These are phyloP conservation scores for Micractinium conductrix DNA, from an alignment of 139 green algal species.

Conservation along the genomic window DNA sequence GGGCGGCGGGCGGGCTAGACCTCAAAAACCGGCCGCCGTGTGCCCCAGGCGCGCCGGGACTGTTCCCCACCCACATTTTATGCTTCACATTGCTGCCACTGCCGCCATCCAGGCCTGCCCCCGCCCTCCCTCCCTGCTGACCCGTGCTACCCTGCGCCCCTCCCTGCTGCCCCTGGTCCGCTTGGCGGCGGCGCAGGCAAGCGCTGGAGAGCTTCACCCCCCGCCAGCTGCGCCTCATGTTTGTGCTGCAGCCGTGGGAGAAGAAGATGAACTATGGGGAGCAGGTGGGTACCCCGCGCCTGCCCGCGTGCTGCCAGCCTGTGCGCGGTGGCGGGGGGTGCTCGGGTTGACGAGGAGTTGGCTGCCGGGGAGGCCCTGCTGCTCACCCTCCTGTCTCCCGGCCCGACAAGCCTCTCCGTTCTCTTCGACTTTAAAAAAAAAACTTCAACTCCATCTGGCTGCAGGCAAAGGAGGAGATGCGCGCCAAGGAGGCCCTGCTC, in stretches of 20 bases:
- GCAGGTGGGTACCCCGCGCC: conserved; percentile 28
- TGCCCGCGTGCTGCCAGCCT: neutral
- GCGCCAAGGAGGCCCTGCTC: conserved; percentile 74
- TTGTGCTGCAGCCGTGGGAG: conserved; percentile 92
- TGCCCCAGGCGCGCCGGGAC: neutral
- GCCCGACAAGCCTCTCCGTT: neutral
- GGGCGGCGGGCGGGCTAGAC: no score
- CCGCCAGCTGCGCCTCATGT: conserved; percentile 95
- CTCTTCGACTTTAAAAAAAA: neutral
- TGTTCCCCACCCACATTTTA: neutral
- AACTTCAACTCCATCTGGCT: no score
- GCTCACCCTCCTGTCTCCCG: neutral
- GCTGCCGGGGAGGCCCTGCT: neutral
- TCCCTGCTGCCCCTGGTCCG: neutral
- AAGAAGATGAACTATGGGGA: conserved; percentile 80
- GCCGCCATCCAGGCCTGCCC: neutral
- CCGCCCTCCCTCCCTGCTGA: neutral
- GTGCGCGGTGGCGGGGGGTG: neutral
- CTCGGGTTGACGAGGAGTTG: neutral
- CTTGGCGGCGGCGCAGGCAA: conserved; percentile 62
- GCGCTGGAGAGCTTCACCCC: conserved; percentile 81
- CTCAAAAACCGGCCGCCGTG: neutral
- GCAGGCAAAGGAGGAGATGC: conserved; percentile 71
- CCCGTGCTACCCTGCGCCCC: neutral
- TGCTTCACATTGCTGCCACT: neutral